These are phyloP conservation scores for Lasiosphaeria ovina DNA, from an alignment of 495 filamentous ascomycete genomes.

Conservation along the genomic window DNA sequence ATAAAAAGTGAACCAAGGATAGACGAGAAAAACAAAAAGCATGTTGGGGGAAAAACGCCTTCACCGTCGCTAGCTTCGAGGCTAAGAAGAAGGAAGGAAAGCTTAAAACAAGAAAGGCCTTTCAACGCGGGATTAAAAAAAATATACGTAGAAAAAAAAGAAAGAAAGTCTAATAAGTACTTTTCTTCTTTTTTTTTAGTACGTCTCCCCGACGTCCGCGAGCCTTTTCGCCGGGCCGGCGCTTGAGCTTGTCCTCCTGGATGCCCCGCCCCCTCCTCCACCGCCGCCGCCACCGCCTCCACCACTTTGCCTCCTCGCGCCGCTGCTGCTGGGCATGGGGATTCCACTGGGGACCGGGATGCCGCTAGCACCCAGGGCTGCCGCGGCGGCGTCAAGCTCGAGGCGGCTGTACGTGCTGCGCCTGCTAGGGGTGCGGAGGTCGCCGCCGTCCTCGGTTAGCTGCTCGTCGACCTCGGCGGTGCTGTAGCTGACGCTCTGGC, in stretches of 20 bases:
- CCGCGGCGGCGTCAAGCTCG: constrained; percentile 38
- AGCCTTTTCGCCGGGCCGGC: constrained; percentile 30
- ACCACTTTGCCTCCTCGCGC: constrained; percentile 51
- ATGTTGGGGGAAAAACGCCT: no score
- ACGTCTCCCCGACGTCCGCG: constrained; percentile 50
- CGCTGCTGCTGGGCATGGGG: constrained; percentile 22
- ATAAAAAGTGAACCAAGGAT: no score
- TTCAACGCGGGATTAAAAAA: no score
- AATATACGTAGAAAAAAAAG: no score
- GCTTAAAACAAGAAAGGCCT: no score
- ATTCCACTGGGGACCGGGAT: constrained; percentile 49
- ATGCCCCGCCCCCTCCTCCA: constrained; percentile 12
- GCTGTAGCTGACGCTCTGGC: constrained; percentile 43
- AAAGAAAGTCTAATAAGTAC: neutral
- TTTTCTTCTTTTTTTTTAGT: constrained; percentile 15
- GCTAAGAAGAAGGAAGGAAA: no score
- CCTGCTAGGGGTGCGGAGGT: constrained; percentile 45
- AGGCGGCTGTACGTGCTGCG: constrained; percentile 52
- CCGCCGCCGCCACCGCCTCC: constrained; percentile 31
- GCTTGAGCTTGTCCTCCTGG: constrained; percentile 35
- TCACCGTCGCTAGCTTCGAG: no score
- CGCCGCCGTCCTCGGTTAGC: constrained; percentile 38
- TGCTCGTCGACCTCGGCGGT: constrained; percentile 44
- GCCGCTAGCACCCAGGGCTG: constrained; percentile 31
- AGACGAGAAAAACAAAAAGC: no score